These are phyloP conservation scores for Amanita phalloides DNA, from an alignment of 768 basidiomycete genomes.

Conservation along the genomic window DNA sequence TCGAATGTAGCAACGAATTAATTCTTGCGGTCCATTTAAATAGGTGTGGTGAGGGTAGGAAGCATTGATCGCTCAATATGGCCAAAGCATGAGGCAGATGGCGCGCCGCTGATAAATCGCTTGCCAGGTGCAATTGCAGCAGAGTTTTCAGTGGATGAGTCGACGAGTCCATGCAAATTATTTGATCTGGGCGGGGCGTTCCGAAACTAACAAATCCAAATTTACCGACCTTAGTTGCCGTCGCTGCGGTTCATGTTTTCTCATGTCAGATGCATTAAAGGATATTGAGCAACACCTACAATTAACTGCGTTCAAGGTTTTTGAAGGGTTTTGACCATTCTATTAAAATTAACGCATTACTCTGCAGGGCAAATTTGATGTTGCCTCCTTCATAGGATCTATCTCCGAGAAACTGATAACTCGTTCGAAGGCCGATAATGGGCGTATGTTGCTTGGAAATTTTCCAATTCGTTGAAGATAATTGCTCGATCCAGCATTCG, in stretches of 20 bases:
- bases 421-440: constrained; percentile 74
- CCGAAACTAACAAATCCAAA: constrained; percentile 12
- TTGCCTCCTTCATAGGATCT: constrained; percentile 79
- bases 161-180: constrained; percentile 27
- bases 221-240: background rate
- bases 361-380: constrained; percentile 70
- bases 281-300: constrained; percentile 39
- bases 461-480: background rate
- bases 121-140: constrained; percentile 61
- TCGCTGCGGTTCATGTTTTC: background rate
- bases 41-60: constrained; percentile 53
- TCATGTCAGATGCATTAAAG: constrained; percentile 8
- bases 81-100: constrained; percentile 52
- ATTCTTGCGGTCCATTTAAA: constrained; percentile 71
- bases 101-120: constrained; percentile 49
- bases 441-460: constrained; percentile 39
- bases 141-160: constrained; percentile 48
- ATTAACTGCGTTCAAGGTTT: constrained; percentile 46
- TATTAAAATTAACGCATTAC: constrained; percentile 4
- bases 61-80: constrained; percentile 38
- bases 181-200: background rate
- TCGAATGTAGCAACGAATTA: constrained; percentile 66
- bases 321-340: background rate
- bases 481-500: constrained; percentile 53
- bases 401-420: constrained; percentile 84